Evolutionary conservation across 371 early-diverging fungal species (phyloP), one percentile per base, ranked within the genome.

Genomic region (Syncephalastrum contaminatum): DNA sequence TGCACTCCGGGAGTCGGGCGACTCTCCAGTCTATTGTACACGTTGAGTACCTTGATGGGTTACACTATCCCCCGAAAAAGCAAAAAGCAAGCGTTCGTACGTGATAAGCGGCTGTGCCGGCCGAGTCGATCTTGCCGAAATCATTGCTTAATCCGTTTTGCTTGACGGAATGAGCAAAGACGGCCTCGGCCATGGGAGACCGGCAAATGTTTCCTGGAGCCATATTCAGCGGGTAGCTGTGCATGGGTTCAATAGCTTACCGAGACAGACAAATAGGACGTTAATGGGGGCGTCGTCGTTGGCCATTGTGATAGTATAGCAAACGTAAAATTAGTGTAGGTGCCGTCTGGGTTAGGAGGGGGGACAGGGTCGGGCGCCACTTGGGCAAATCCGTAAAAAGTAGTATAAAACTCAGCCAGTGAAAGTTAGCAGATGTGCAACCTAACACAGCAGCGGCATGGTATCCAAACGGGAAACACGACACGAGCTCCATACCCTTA

Each of bases 141-240:
- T 62, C 65, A 5, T 75, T 70, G 6, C 56, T 50, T 13, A 95
- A 69, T 10, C 82, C 73, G 39, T 72, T 64, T 59, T 85, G 51
- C 45, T 81, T 77, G 15, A 95, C 87, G 14, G 75, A 75, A 50
- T 91, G 83, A 2, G 77, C 73, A 67, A 97, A 95, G 10, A 95
- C 96, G 13, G 96, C 96, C 59, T 94, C 93, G 19, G 93, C 93
- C 92, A 90, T 93, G n/a, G 87, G 88, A 14, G 88, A 74, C 45
- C 96, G 88, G 70, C 94, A 95, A 58, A 94, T 94, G 75, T 95
- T 95, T 60, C 93, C 86, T 79, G 53, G 30, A 48, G 22, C 25
- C 49, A 18, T 24, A 16, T 42, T 25, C 43, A 57, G 24, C 20
- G 25, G 25, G 22, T 2, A 24, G 20, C 10, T 10, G 10, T 30